Percentiles rank a stretch among this genome's conserved stretches.
Conservation (phyloP, 2,329 filamentous ascomycete genomes). For the Cladosporium phlei region DNA sequence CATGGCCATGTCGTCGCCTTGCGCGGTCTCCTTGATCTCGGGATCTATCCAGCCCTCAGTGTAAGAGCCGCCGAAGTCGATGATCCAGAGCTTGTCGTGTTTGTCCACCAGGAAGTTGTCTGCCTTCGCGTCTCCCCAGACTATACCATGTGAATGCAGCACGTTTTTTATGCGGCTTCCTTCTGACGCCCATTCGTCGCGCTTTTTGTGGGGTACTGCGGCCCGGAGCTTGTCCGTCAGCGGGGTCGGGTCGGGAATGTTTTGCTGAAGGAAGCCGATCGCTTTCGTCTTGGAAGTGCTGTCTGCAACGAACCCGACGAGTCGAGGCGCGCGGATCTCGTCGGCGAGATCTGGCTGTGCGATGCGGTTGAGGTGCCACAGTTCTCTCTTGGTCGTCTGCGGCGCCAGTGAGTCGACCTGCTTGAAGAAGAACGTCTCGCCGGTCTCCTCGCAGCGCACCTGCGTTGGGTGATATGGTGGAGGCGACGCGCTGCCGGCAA, state of each 20-base stretch:
- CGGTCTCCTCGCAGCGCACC: slow-evolving; percentile 91
- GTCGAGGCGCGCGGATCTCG: slow-evolving; percentile 27
- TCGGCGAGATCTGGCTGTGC: slow-evolving; percentile 25
- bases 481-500: slow-evolving; percentile 81
- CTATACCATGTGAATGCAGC: slow-evolving; percentile 32
- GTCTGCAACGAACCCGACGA: slow-evolving; percentile 28
- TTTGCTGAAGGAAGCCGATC: slow-evolving; percentile 32
- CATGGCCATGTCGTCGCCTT: slow-evolving; percentile 32
- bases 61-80: slow-evolving; percentile 37
- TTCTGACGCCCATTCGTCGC: slow-evolving; percentile 29
- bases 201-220: slow-evolving; percentile 26
- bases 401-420: slow-evolving; percentile 29
- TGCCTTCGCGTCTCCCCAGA: slow-evolving; percentile 39
- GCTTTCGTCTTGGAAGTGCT: slow-evolving; percentile 20
- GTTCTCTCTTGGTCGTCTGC: slow-evolving; percentile 31
- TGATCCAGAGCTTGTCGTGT: slow-evolving; percentile 35
- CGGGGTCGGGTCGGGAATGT: slow-evolving; percentile 29
- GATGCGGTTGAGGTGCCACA: slow-evolving; percentile 28
- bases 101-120: slow-evolving; percentile 38
- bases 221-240: slow-evolving; percentile 30
- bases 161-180: slow-evolving; percentile 23
- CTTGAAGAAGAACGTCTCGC: slow-evolving; percentile 70
- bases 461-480: slow-evolving; percentile 61
- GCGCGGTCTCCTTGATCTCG: slow-evolving; percentile 31
- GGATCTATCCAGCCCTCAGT: slow-evolving; percentile 37